A percentile compares a stretch with the other conserved stretches of the same genome.
Evolutionary conservation across 345 rosid species (phyloP).

Genomic region (Salix udensis): DNA sequence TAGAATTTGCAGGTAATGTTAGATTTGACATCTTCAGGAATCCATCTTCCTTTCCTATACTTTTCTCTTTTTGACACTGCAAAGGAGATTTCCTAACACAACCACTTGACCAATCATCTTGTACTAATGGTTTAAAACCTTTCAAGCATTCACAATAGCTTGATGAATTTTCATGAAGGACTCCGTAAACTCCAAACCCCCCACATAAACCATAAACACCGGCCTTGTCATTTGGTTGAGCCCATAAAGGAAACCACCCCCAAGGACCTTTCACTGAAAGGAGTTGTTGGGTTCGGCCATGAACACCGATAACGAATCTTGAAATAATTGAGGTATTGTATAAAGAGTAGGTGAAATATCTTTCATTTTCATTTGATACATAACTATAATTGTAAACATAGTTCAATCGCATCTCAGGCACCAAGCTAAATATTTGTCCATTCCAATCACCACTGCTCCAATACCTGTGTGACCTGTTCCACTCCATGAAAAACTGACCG

Average conservation of each 20-base stretch:
- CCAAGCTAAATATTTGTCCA: not conserved
- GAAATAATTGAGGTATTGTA: constrained; percentile 4
- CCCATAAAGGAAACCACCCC: constrained; percentile 24
- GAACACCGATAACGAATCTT: not conserved
- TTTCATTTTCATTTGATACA: constrained; percentile 18
- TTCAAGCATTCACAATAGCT: constrained; percentile 5
- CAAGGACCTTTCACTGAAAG: not conserved
- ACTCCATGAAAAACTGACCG: not conserved
- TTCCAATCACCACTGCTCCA: constrained; percentile 24
- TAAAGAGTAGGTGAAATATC: constrained; percentile 30
- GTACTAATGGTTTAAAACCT: constrained; percentile 6
- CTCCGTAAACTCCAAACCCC: constrained; percentile 17
- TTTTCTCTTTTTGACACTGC: not conserved
- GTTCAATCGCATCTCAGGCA: constrained; percentile 26
- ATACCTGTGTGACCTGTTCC: constrained; percentile 3
- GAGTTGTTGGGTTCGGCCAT: too few species aligned
- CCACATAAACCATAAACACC: constrained; percentile 26
- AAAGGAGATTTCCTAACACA: constrained; percentile 14
- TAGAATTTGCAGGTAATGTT: not conserved
- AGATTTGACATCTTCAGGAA: not conserved
- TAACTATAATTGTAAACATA: constrained; percentile 16
- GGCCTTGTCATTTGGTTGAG: constrained; percentile 12
- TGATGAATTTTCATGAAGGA: not conserved
- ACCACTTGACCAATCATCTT: constrained; percentile 16
- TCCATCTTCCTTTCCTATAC: not conserved